Evolutionary conservation across 768 basidiomycete species (phyloP).

Genomic region (Lentinus brumalis): DNA sequence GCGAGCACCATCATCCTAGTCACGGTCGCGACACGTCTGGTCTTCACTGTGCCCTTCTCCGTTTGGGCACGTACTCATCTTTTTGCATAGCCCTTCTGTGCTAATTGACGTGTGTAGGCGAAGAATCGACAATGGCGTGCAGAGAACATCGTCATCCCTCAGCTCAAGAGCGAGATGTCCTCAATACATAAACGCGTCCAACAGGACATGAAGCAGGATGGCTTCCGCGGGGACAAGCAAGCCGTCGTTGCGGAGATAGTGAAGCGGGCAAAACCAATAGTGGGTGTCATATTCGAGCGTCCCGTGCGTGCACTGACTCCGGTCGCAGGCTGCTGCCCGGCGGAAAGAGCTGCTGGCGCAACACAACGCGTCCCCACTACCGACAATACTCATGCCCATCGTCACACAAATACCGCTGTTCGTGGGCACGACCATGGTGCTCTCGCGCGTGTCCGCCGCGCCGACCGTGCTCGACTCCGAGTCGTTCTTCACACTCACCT

Average conservation of each 20-base stretch:
- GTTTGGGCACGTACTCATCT: constrained; percentile 62
- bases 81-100: background rate
- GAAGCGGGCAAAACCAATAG: constrained; percentile 50
- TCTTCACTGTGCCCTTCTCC: constrained; percentile 65
- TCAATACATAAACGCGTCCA: constrained; percentile 35
- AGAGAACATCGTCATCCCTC: constrained; percentile 63
- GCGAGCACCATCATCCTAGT: constrained; percentile 74
- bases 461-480: constrained; percentile 76
- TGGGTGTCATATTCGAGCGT: constrained; percentile 24
- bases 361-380: constrained; percentile 57
- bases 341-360: constrained; percentile 61
- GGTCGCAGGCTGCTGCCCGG: constrained; percentile 49
- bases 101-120: constrained; percentile 42
- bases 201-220: constrained; percentile 55
- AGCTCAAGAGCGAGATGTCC: constrained; percentile 52
- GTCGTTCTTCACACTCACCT: constrained; percentile 72
- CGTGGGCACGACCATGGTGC: constrained; percentile 59
- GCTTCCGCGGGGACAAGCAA: constrained; percentile 57
- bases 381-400: constrained; percentile 61
- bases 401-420: constrained; percentile 75
- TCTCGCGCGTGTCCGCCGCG: constrained; percentile 55
- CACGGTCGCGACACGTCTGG: constrained; percentile 61
- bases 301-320: background rate
- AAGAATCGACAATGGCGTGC: constrained; percentile 59
- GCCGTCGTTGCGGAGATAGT: constrained; percentile 49